Percentiles rank a stretch among this genome's conserved stretches.
Conservation (phyloP, 768 basidiomycete species). For the Macrolepiota fuliginosa region DNA sequence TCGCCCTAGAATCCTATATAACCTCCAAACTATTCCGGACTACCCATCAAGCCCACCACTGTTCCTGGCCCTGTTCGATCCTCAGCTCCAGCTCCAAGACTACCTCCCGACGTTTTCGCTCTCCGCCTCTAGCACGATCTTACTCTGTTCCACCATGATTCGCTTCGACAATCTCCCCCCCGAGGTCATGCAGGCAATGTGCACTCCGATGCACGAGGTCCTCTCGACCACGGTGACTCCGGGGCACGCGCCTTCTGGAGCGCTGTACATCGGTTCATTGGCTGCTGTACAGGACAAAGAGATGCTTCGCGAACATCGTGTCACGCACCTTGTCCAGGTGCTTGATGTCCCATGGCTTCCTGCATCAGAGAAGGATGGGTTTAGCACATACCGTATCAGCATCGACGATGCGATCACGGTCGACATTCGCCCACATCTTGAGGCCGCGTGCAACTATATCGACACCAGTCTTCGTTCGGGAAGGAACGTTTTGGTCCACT, state of each 20-base stretch:
- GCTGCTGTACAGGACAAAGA: conserved; percentile 56
- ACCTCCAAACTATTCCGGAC: background rate
- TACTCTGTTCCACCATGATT: conserved; percentile 50
- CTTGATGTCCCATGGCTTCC: conserved; percentile 67
- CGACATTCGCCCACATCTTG: conserved; percentile 67
- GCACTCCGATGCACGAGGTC: conserved; percentile 81
- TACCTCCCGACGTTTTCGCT: background rate
- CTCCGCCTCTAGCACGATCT: background rate
- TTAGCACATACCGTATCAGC: conserved; percentile 61
- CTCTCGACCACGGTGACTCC: conserved; percentile 37
- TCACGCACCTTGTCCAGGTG: conserved; percentile 64
- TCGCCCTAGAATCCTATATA: conserved; percentile 6
- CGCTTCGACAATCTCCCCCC: conserved; percentile 73
- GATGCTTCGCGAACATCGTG: conserved; percentile 45
- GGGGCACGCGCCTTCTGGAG: conserved; percentile 33
- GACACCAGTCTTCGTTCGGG: conserved; percentile 58
- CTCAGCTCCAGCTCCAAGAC: background rate
- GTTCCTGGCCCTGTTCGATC: conserved; percentile 1
- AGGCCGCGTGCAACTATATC: conserved; percentile 66
- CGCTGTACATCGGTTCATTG: conserved; percentile 70
- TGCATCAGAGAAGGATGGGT: conserved; percentile 42
- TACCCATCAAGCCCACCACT: background rate
- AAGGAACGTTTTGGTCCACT: conserved; percentile 72
- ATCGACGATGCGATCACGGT: conserved; percentile 60
- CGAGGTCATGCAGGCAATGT: conserved; percentile 81